Base-by-base conservation (phyloP, 768 basidiomycete genomes). In the Leccinum longicurvipes region DNA sequence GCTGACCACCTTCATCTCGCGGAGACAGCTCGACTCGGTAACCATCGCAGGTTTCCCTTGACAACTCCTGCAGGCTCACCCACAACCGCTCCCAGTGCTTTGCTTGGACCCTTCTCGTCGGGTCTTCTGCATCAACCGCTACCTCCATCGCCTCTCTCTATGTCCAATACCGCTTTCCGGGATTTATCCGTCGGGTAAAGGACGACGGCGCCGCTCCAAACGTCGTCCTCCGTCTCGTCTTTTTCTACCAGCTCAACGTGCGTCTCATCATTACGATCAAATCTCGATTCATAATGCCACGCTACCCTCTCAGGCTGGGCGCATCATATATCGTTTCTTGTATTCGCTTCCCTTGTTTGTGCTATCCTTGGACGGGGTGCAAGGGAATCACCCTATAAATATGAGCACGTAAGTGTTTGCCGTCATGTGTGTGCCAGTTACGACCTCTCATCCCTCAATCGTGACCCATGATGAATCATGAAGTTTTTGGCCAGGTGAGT, bases 191-290 rank as follows among this genome's bases (percentile, higher is more conserved):
- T 21, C 78, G 82, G 51, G 86, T 93, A 57, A 88, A 85, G 66
- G 74, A 76, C 4, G 89, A 86, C 58, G 87, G 91, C 14, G 91
- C 87, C 1, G 82, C 84, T 42, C 86, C 88, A 7, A 81, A 81
- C 31, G 85, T 93, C 7, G 85, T 93, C 48, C 78, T 89, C 15
- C 77, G 90, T 45, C 77, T 93, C 3, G 73, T 82, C 24, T 89
- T 83, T 4, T 93, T 91, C 65, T 89, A 86, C 67, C 80, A 88
- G 55, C 74, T 92, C 12, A 93, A 93, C 65, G 91, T 91, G 57
- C 57, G 89, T 64, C 2, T 47, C 25, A 5, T 63, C 36, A 19
- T 47, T 21, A 44, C 55, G 34, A 56, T 29, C 47, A 32, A 36
- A 24, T 27, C 3, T 28, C 11, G 2, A 2, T 49, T 34, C 46